Evolutionary conservation across 306 rosid species (phyloP), one percentile per base, ranked within the genome.

Genomic region (Acacia acuminata): DNA sequence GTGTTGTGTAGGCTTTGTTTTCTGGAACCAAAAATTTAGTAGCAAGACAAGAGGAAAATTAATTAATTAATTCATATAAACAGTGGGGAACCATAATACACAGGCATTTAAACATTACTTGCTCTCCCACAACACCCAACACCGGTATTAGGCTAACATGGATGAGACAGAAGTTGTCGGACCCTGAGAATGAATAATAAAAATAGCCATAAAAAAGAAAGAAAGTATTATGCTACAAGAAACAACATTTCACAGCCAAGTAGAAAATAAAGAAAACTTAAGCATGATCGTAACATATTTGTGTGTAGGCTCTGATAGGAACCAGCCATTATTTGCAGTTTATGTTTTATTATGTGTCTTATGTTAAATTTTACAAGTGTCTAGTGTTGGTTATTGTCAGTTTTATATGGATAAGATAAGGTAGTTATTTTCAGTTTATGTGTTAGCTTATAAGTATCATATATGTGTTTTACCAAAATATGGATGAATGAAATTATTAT

Each of bases 81-180:
- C 63, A 81, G 45, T 66, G n/a, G 60, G 38, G 30, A 83, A 78
- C 82, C 51, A 77, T 43, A 43, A 83, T 64, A 73, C 58, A 85
- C 53, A 43, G 73, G 64, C 82, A 74, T 73, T 68, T 60, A 65
- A 83, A 79, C 78, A 85, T 87, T 94, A 96, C 99, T 85, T 96
- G 99, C 89, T 96, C 99, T 79, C 99, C 99, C 83, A 96, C 99
- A 80, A 94, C 97, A 79, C 99, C 92, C 88, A 94, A 75, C 74
- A 96, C 97, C 19, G 98, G 99, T 79, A 96, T 91, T 82, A 96
- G 80, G 97, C 99, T 96, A 88, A 96, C 99, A 83, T 96, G 99
- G 87, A 96, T 82, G 80, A 96, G 99, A 81, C 99, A 96, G 86
- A 96, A 96, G 89, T 94, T 94, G 82, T 92, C 89, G 76, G 88